Conservation (phyloP, 148 eudicot genomes). For the Rhododendron ovatum region DNA sequence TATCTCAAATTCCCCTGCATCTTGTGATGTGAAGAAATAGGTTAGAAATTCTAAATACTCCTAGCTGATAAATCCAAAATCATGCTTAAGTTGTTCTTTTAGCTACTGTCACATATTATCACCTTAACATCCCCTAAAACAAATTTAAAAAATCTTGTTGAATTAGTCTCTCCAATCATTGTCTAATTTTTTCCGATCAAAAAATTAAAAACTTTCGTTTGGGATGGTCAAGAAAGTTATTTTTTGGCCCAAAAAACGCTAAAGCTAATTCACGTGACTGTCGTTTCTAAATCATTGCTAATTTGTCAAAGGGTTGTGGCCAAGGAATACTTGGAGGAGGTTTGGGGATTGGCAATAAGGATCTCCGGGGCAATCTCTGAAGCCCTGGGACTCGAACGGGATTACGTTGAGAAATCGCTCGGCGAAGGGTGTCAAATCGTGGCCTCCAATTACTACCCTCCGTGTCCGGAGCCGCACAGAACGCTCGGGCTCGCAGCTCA, state of each 20-base stretch:
- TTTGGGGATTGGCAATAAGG: neutral
- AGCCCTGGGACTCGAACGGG: neutral
- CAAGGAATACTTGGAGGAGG: neutral
- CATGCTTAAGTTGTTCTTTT: too few relatives aligned
- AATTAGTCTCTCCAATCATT: too few relatives aligned
- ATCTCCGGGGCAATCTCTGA: neutral
- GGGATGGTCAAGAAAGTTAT: neutral
- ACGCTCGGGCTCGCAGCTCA: constrained; percentile 23
- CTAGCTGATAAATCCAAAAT: too few relatives aligned
- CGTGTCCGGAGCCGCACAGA: constrained; percentile 10
- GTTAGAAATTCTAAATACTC: too few relatives aligned
- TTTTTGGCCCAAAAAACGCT: neutral
- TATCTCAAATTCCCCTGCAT: too few relatives aligned
- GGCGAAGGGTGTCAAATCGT: neutral
- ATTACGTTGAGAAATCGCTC: neutral
- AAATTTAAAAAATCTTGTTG: too few relatives aligned
- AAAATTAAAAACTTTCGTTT: neutral
- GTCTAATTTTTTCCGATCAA: neutral
- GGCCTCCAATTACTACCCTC: constrained; percentile 6
- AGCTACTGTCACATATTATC: too few relatives aligned
- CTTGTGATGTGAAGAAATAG: too few relatives aligned
- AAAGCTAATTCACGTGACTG: too few relatives aligned
- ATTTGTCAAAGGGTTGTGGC: neutral
- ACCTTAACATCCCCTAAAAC: too few relatives aligned
- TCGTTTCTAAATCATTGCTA: neutral